A percentile compares a stretch with the other conserved stretches of the same genome.
Conservation (phyloP, 2,329 filamentous ascomycete genomes). For the Zasmidium cellare region DNA sequence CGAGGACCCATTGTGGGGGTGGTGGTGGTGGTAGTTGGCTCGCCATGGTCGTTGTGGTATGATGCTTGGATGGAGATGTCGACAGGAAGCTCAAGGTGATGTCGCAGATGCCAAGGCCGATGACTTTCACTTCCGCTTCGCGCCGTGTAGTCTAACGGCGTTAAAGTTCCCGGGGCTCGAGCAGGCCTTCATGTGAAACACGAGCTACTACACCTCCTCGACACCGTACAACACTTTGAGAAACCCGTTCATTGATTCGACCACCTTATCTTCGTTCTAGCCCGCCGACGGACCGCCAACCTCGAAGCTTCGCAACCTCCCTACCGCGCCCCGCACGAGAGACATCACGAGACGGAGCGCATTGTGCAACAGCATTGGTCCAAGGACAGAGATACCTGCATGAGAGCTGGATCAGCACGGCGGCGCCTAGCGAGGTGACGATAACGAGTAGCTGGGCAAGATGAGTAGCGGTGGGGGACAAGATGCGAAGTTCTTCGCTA, state of each 20-base stretch:
- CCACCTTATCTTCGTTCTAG: background rate
- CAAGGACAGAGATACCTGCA: constrained; percentile 4
- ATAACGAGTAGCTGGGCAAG: constrained; percentile 23
- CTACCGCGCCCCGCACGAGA: constrained; percentile 2
- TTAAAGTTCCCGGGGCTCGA: background rate
- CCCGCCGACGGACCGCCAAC: background rate
- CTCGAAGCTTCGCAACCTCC: background rate
- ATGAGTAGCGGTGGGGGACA: constrained; percentile 70
- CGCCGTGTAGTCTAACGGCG: background rate
- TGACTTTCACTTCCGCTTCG: background rate
- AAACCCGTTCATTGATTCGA: background rate
- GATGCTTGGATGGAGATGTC: background rate
- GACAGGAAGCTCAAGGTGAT: background rate
- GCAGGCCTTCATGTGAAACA: background rate
- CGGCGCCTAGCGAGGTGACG: background rate
- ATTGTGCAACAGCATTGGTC: constrained; percentile 6
- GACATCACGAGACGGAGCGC: constrained; percentile 1
- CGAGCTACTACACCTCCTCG: background rate
- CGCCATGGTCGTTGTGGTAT: constrained; percentile 22
- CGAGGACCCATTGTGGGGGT: constrained; percentile 77
- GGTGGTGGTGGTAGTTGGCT: constrained; percentile 41
- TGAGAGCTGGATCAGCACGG: background rate
- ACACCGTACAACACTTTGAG: background rate
- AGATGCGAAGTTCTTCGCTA: constrained; percentile 98
- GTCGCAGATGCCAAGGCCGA: background rate